A percentile compares a stretch with the other conserved stretches of the same genome.
Conservation (phyloP, 805 yeast species). For the Nakazawaea populi region DNA sequence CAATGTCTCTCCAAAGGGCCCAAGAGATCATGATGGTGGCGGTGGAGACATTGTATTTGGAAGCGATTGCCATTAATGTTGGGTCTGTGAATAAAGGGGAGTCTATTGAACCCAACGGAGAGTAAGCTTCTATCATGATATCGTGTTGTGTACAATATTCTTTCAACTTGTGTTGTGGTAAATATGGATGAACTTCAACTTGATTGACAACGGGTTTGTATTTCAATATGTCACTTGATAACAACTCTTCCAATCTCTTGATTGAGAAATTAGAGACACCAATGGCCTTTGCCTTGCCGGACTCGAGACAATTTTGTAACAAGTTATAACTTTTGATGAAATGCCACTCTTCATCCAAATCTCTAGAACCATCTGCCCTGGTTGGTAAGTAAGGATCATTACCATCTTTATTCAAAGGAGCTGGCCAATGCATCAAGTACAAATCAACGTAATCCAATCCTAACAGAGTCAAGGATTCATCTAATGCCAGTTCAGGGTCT, state of each 20-base stretch:
- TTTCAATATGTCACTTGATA: slow-evolving; percentile 42
- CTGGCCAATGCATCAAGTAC: slow-evolving; percentile 66
- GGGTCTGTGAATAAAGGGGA: slow-evolving; percentile 46
- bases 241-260: slow-evolving; percentile 44
- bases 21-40: slow-evolving; percentile 54
- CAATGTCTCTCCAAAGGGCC: slow-evolving; percentile 49
- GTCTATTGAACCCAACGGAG: slow-evolving; percentile 58
- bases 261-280: slow-evolving; percentile 76
- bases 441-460: slow-evolving; percentile 59
- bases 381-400: slow-evolving; percentile 5
- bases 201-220: slow-evolving; percentile 68
- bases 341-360: slow-evolving; percentile 27
- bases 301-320: slow-evolving; percentile 51
- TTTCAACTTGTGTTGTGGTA: slow-evolving; percentile 59
- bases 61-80: slow-evolving; percentile 36
- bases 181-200: slow-evolving; percentile 68
- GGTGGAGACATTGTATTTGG: slow-evolving; percentile 36
- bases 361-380: slow-evolving; percentile 17
- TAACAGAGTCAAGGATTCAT: slow-evolving; percentile 43
- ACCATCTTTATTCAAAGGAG: slow-evolving; percentile 13
- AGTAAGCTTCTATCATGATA: slow-evolving; percentile 66
- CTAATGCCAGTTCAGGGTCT: slow-evolving; percentile 40
- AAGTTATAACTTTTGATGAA: slow-evolving; percentile 59
- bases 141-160: slow-evolving; percentile 46
- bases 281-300: slow-evolving; percentile 55